Conservation (phyloP, 2,329 filamentous ascomycete genomes). For the Dactylellina drechsleri region DNA sequence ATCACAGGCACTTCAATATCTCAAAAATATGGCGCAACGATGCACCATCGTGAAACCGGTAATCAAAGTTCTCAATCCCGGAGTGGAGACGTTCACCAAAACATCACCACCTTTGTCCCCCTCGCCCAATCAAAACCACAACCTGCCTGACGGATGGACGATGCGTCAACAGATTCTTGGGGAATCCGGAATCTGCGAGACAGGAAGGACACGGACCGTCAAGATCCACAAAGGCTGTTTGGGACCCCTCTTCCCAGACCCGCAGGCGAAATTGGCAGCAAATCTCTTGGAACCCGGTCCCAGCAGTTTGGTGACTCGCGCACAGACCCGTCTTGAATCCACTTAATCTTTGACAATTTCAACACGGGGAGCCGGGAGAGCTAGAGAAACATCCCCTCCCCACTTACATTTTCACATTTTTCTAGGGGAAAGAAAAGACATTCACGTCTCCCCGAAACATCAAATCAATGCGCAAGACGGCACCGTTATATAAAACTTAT, state of each 20-base stretch:
- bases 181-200: conserved; percentile 6
- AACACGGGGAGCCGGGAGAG: conserved; percentile 51
- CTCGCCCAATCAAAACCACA: conserved; percentile 11
- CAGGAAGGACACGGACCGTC: conserved; percentile 7
- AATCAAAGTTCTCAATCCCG: conserved; percentile 26
- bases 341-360: conserved; percentile 12
- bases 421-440: conserved; percentile 28
- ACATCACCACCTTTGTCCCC: background rate
- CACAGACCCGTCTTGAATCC: conserved; percentile 34
- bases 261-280: conserved; percentile 48
- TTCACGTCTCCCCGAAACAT: conserved; percentile 44
- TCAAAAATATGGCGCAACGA: conserved; percentile 22
- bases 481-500: conserved; percentile 27
- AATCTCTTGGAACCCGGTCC: conserved; percentile 46
- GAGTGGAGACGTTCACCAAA: conserved; percentile 22
- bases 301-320: conserved; percentile 46
- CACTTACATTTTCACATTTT: background rate
- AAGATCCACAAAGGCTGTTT: background rate
- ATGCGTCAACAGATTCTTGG: conserved; percentile 19
- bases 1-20: conserved; percentile 13
- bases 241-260: conserved; percentile 14
- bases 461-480: conserved; percentile 6
- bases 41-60: conserved; percentile 38
- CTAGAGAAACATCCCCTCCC: conserved; percentile 22
- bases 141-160: conserved; percentile 7